Evolutionary conservation across 768 basidiomycete genomes (phyloP), one percentile per base, ranked within the genome.

Genomic region (Mycena metata): DNA sequence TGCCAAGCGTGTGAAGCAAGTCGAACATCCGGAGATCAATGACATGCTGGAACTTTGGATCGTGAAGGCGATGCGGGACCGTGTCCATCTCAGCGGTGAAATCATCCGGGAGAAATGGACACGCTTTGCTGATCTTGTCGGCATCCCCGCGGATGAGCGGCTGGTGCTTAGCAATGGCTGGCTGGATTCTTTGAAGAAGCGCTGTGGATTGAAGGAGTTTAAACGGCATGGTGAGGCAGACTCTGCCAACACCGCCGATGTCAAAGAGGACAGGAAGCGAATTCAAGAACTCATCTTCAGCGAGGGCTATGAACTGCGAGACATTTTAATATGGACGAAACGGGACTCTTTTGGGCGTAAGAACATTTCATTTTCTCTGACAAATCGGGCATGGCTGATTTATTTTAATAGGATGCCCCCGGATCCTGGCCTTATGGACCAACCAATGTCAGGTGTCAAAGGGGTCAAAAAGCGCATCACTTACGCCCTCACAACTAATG

Each of bases 301-400:
- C 11, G 23, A 64, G 67, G 74, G 75, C 0, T 82, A 82, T 63
- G n/a, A 60, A 24, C 61, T 68, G 9, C 33, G 62, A 10, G 79
- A 83, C 54, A 73, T 79, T 83, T 80, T 41, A 83, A 83, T 61
- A 73, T 77, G 66, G 81, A 83, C 66, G 77, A 82, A 56, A 78
- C 77, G 0, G 73, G 77, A 0, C 67, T 81, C 0, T 82, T 81
- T 59, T 82, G 77, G 77, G 79, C 50, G 74, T 81, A 66, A 19
- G 75, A 71, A 60, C 41, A 49, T 56, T 49, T 33, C 30, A 15
- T 23, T 55, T 33, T 5, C 19, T 39, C 19, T 30, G 3, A 49
- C 5, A 15, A 16, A 33, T 13, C 12, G 50, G 26, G n/a, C 8
- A 30, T 26, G 26, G 10, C 13, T 36, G 36, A n/a, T n/a, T n/a